phyloP scores from a whole-genome alignment of 2,329 filamentous ascomycete genomes.

The Calonectria ilicicola region DNA sequence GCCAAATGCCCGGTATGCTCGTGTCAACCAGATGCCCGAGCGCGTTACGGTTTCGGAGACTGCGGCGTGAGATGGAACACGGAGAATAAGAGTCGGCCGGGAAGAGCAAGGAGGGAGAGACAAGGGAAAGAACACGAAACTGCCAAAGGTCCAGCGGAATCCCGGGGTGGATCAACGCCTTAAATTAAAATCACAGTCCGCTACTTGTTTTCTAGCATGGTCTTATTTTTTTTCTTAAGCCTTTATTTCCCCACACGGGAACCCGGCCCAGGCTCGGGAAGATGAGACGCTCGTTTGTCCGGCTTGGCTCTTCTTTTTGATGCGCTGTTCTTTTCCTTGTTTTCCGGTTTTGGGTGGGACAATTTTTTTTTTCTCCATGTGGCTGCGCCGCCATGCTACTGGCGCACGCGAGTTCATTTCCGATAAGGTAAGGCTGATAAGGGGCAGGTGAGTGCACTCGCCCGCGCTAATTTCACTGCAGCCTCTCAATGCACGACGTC shows the following conservation, averaged over 20 bases:
- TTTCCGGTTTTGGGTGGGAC: not conserved
- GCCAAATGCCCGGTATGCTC: not conserved
- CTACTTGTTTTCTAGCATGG: not conserved
- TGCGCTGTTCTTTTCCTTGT: conserved; percentile 2
- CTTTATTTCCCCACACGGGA: not conserved
- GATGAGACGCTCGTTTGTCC: not conserved
- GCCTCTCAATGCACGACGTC: conserved; percentile 4
- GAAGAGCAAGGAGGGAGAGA: not conserved
- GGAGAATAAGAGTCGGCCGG: not conserved
- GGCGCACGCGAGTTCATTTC: conserved; percentile 4
- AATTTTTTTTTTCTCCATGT: not conserved
- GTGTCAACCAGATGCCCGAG: not conserved
- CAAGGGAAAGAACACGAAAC: conserved; percentile 6
- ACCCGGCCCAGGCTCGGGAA: conserved; percentile 3
- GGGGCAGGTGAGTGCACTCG: not conserved
- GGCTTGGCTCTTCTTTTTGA: not conserved
- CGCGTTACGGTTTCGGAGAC: not conserved
- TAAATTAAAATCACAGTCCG: not conserved
- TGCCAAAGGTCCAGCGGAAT: not conserved
- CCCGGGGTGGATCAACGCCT: not conserved
- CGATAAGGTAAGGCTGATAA: conserved; percentile 17
- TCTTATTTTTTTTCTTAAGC: not conserved
- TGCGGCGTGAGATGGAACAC: not conserved
- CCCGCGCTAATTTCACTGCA: not conserved
- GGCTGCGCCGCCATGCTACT: not conserved